Evolutionary conservation across 345 rosid genomes (phyloP).

Genomic region (Rhizophora apiculata): DNA sequence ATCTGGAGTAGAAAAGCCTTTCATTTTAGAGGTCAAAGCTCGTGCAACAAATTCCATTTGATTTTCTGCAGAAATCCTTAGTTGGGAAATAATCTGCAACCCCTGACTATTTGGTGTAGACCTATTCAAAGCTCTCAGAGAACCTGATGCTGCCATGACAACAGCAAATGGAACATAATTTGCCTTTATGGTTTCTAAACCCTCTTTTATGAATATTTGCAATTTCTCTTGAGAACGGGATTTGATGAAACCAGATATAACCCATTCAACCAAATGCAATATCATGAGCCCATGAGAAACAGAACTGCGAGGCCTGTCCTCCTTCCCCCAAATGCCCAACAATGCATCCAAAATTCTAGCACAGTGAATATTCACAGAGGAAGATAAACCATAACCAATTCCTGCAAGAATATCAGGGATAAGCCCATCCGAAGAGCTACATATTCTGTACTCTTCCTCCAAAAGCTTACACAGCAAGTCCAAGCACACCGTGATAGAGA

Average conservation of each 20-base stretch:
- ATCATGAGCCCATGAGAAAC: slow-evolving; percentile 67
- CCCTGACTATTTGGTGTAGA: slow-evolving; percentile 35
- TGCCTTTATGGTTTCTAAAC: slow-evolving; percentile 42
- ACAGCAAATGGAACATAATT: slow-evolving; percentile 47
- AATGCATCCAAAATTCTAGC: slow-evolving; percentile 49
- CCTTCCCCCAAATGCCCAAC: slow-evolving; percentile 59
- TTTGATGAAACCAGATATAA: slow-evolving; percentile 55
- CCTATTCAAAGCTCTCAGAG: slow-evolving; percentile 58
- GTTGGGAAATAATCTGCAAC: slow-evolving; percentile 36
- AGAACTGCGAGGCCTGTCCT: slow-evolving; percentile 47
- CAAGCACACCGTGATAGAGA: slow-evolving; percentile 47
- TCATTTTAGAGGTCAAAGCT: slow-evolving; percentile 37
- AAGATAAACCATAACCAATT: slow-evolving; percentile 70
- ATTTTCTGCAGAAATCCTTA: slow-evolving; percentile 59
- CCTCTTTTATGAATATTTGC: slow-evolving; percentile 32
- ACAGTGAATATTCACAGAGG: slow-evolving; percentile 44
- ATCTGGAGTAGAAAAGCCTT: slow-evolving; percentile 22
- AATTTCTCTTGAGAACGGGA: slow-evolving; percentile 43
- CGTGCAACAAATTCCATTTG: slow-evolving; percentile 44
- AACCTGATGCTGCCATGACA: slow-evolving; percentile 74
- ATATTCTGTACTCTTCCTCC: slow-evolving; percentile 47
- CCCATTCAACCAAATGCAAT: slow-evolving; percentile 86
- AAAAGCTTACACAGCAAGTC: slow-evolving; percentile 56
- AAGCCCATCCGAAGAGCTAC: slow-evolving; percentile 33
- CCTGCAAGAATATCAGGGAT: slow-evolving; percentile 71